phyloP scores from a whole-genome alignment of 2,329 filamentous ascomycete species.

The Cadophora sp. region DNA sequence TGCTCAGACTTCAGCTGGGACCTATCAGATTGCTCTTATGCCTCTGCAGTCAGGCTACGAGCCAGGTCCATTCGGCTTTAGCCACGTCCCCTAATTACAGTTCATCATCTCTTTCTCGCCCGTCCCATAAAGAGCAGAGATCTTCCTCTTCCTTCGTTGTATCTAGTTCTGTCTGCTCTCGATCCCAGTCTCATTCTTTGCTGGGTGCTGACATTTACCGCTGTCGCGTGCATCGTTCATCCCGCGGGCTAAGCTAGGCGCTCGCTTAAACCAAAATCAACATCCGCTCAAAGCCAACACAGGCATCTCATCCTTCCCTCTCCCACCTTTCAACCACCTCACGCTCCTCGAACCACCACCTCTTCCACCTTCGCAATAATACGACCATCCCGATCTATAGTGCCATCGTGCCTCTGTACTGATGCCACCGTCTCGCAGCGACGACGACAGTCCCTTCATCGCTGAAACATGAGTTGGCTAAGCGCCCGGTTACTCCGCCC shows the following conservation, averaged over 20 bases:
- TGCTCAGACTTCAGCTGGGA: constrained; percentile 38
- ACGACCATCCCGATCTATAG: neutral
- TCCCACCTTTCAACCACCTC: constrained; percentile 8
- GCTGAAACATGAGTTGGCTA: constrained; percentile 24
- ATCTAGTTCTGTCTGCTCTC: constrained; percentile 26
- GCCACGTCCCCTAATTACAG: constrained; percentile 45
- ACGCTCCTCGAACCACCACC: neutral
- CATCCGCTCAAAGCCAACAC: constrained; percentile 16
- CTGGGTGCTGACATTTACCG: constrained; percentile 34
- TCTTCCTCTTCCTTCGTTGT: constrained; percentile 26
- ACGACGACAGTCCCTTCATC: constrained; percentile 3
- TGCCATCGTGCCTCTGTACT: neutral
- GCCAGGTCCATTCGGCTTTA: constrained; percentile 44
- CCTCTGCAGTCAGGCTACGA: constrained; percentile 44
- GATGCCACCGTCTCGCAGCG: neutral
- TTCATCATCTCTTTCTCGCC: constrained; percentile 37
- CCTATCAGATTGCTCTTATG: constrained; percentile 44
- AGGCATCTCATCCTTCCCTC: neutral
- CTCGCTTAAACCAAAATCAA: constrained; percentile 23
- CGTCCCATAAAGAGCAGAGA: constrained; percentile 41
- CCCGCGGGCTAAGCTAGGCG: constrained; percentile 30
- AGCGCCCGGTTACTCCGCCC: constrained; percentile 27
- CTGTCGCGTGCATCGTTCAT: constrained; percentile 31
- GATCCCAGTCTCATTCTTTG: constrained; percentile 16
- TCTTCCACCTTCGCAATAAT: neutral